Conservation (phyloP, 2,329 filamentous ascomycete species). For the Bertia moriformis region DNA sequence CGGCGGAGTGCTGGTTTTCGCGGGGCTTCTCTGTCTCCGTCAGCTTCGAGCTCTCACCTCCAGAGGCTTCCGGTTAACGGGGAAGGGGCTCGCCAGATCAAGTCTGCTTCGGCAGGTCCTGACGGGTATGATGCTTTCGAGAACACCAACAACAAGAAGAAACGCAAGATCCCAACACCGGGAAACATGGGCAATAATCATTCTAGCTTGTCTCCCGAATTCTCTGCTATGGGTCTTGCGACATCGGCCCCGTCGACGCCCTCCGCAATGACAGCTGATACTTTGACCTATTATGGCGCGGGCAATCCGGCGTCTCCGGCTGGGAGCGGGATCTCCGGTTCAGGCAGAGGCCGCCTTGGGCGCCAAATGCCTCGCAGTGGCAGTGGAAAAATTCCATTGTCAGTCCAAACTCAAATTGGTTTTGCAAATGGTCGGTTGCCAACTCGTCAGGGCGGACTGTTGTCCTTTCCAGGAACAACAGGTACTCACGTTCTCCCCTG, state of each 20-base stretch:
- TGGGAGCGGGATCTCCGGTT: slow-evolving; percentile 59
- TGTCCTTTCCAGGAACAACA: background rate
- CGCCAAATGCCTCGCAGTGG: slow-evolving; percentile 25
- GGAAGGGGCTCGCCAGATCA: background rate
- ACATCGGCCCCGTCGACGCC: background rate
- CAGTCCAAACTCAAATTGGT: slow-evolving; percentile 42
- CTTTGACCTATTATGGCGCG: slow-evolving; percentile 17
- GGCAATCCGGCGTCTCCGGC: slow-evolving; percentile 37
- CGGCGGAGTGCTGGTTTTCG: slow-evolving; percentile 23
- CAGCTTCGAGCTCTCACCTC: slow-evolving; percentile 10
- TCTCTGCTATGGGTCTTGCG: slow-evolving; percentile 2
- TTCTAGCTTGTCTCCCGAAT: slow-evolving; percentile 29
- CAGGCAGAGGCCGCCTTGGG: slow-evolving; percentile 73
- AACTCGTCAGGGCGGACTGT: slow-evolving; percentile 21
- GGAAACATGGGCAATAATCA: slow-evolving; percentile 41
- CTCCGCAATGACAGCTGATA: too few relatives aligned
- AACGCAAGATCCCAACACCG: slow-evolving; percentile 88
- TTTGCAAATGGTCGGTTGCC: slow-evolving; percentile 28
- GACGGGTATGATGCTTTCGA: slow-evolving; percentile 96
- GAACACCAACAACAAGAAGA: slow-evolving; percentile 98
- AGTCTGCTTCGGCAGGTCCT: slow-evolving; percentile 33
- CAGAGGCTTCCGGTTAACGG: background rate
- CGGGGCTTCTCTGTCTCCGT: slow-evolving; percentile 15
- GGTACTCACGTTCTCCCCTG: background rate
- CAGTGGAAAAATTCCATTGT: slow-evolving; percentile 46